These are phyloP conservation scores for Suillus sp. DNA, from an alignment of 768 basidiomycete genomes.

Conservation along the genomic window DNA sequence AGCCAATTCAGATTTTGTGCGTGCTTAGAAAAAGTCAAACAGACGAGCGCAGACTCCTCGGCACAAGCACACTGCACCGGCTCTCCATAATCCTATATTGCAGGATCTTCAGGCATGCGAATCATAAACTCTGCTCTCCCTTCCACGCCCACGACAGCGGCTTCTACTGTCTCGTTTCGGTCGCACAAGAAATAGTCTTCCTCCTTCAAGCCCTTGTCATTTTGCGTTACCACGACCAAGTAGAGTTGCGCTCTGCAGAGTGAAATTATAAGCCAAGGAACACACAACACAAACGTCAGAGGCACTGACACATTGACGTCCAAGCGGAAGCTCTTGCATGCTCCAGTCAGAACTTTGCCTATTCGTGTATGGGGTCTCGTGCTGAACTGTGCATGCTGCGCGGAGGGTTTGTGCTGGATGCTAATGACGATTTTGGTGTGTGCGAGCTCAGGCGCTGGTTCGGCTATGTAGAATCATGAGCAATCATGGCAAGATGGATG, in stretches of 20 bases:
- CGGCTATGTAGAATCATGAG: neutral
- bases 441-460: neutral
- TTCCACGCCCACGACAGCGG: slow-evolving; percentile 26
- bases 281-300: neutral
- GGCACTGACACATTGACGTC: slow-evolving; percentile 24
- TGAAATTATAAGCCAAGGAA: neutral
- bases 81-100: neutral
- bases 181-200: slow-evolving; percentile 36
- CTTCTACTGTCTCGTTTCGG: slow-evolving; percentile 26
- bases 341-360: slow-evolving; percentile 26
- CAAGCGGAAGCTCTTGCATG: slow-evolving; percentile 33
- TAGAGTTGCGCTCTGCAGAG: slow-evolving; percentile 25
- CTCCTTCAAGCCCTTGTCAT: slow-evolving; percentile 25
- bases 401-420: slow-evolving; percentile 31
- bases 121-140: slow-evolving; percentile 5
- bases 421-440: slow-evolving; percentile 22
- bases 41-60: neutral
- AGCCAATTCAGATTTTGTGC: neutral
- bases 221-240: slow-evolving; percentile 27
- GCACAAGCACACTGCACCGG: neutral
- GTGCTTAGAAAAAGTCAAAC: no score
- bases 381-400: slow-evolving; percentile 35
- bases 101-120: slow-evolving; percentile 6
- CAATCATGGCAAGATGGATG: neutral
- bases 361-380: slow-evolving; percentile 35